These are phyloP conservation scores for Fraxinus sp. DNA, from an alignment of 305 asterid species.

Conservation along the genomic window DNA sequence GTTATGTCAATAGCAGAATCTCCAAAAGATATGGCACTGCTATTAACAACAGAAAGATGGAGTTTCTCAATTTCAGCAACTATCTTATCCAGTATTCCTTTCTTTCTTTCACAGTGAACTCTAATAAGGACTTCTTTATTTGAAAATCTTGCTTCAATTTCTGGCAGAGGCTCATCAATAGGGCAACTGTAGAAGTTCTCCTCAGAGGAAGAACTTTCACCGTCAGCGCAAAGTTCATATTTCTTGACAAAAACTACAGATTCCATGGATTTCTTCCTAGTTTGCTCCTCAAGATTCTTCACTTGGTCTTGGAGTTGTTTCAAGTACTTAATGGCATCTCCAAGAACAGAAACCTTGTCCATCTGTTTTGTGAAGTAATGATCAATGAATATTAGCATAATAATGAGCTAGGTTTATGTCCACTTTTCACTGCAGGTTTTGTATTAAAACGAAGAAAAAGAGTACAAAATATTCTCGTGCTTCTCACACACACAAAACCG, in stretches of 20 bases:
- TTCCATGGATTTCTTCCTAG: slow-evolving; percentile 36
- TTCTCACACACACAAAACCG: neutral
- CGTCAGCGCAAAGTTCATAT: slow-evolving; percentile 28
- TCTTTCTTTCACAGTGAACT: slow-evolving; percentile 53
- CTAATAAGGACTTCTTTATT: slow-evolving; percentile 46
- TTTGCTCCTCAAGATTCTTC: slow-evolving; percentile 45
- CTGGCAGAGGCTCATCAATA: slow-evolving; percentile 42
- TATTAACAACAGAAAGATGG: slow-evolving; percentile 41
- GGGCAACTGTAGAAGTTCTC: slow-evolving; percentile 20
- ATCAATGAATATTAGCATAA: neutral
- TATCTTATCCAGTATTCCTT: slow-evolving; percentile 43
- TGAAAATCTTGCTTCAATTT: slow-evolving; percentile 53
- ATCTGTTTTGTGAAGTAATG: slow-evolving; percentile 28
- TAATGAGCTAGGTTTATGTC: neutral
- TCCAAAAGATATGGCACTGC: slow-evolving; percentile 52
- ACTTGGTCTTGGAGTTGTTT: slow-evolving; percentile 57
- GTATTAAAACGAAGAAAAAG: neutral
- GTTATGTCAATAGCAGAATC: slow-evolving; percentile 56
- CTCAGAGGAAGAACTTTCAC: slow-evolving; percentile 34
- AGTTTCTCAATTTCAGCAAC: slow-evolving; percentile 56
- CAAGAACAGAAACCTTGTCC: slow-evolving; percentile 67
- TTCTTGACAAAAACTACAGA: slow-evolving; percentile 44
- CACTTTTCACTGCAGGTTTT: neutral
- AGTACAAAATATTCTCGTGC: neutral
- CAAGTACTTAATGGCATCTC: slow-evolving; percentile 61